Evolutionary conservation across 2,329 filamentous ascomycete genomes (phyloP).

Genomic region (Talaromyces amestolkiae): DNA sequence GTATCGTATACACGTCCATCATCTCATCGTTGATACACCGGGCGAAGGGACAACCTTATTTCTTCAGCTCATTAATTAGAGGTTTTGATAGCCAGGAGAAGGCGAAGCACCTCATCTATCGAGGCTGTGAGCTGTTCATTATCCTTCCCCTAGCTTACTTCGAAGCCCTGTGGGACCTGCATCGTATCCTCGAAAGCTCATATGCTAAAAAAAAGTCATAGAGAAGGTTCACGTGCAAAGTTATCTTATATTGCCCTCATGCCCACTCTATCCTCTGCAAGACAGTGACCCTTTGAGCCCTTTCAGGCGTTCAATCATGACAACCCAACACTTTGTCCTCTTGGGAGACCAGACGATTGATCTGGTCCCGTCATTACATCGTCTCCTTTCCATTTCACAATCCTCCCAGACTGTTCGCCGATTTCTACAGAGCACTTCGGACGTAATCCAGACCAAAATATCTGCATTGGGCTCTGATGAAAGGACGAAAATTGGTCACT

Average conservation of each 20-base stretch:
- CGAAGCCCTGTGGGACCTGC: neutral
- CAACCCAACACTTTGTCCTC: neutral
- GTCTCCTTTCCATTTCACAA: neutral
- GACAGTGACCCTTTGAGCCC: neutral
- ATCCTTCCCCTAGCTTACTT: neutral
- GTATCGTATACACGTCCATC: neutral
- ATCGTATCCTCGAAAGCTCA: neutral
- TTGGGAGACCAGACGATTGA: slow-evolving; percentile 16
- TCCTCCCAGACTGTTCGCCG: neutral
- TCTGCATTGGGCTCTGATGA: neutral
- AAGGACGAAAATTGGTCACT: neutral
- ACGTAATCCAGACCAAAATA: neutral
- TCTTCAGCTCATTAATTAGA: neutral
- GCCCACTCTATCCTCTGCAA: neutral
- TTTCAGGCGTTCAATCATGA: neutral
- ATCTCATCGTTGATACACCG: neutral
- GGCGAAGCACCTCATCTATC: neutral
- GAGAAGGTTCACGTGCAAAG: neutral
- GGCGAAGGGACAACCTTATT: neutral
- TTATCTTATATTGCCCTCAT: neutral
- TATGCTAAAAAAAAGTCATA: neutral
- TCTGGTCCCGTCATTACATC: slow-evolving; percentile 4
- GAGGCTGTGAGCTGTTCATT: neutral
- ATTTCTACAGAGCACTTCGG: neutral
- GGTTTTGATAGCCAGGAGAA: neutral